Evolutionary conservation across 768 basidiomycete species (phyloP), one percentile per base, ranked within the genome.

Genomic region (Trametes maxima): DNA sequence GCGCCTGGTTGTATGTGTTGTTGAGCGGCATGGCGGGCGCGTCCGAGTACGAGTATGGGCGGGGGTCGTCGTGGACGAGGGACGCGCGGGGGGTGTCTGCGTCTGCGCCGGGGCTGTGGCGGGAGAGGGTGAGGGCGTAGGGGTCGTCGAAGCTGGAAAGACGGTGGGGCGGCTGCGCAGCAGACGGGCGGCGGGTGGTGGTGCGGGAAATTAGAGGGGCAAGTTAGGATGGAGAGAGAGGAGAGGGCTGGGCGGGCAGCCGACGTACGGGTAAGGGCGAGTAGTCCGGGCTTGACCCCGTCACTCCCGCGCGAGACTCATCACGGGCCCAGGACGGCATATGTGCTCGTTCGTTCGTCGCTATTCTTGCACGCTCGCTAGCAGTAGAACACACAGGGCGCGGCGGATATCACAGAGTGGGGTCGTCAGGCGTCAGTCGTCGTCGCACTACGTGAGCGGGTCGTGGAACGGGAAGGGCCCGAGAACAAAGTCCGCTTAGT

Each of bases 131-230:
- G 75, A 77, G 69, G 57, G 67, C 62, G 70, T 69, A 73, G 46
- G 64, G 78, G 76, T 73, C 60, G 78, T 79, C 68, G 56, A 42
- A 60, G 73, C 72, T 74, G 52, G 73, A 71, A 21, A 60, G 70
- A 71, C 73, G 72, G 56, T 70, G 69, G 22, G 66, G 54, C 22
- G 70, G 72, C 74, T 79, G 74, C 69, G 57, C 62, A 67, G 73
- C 68, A 70, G 72, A 53, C 28, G 37, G 11, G 19, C 28, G 54
- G 46, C 61, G 42, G 47, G 49, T 24, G 50, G 39, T 47, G 58
- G 46, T 36, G 21, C 25, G 47, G 51, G 40, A 50, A 50, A 57
- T 5, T n/a, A 51, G 44, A 60, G 48, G 53, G 46, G 22, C 42
- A 33, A 60, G 49, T 24, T 47, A 60, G 53, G 19, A 57, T 53